Evolutionary conservation across 108 stramenopile genomes (phyloP).

Genomic region (Skeletonema tropicum): DNA sequence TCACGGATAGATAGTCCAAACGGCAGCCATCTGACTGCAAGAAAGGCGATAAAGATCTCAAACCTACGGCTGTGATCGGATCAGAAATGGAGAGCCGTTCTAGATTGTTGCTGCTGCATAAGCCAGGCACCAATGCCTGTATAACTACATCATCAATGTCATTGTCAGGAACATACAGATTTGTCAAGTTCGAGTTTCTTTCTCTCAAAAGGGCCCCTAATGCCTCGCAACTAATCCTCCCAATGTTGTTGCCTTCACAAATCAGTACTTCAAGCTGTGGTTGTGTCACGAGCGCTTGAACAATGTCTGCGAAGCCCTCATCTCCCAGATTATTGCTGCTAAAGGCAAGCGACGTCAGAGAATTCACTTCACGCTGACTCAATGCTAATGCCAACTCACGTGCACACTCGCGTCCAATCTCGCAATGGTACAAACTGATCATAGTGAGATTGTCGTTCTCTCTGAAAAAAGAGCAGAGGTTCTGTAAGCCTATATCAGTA

Average conservation of each 20-base stretch:
- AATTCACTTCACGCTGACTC: background rate
- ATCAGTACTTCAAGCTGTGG: background rate
- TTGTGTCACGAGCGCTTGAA: background rate
- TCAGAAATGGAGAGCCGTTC: background rate
- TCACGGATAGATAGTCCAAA: background rate
- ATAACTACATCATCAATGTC: constrained; percentile 27
- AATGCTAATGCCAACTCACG: background rate
- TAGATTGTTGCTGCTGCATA: background rate
- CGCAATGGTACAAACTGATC: background rate
- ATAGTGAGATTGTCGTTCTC: background rate
- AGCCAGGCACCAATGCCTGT: constrained; percentile 6
- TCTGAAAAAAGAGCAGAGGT: background rate
- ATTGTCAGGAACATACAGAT: constrained; percentile 41
- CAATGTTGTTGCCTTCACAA: background rate
- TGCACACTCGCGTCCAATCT: background rate
- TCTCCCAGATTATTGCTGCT: background rate
- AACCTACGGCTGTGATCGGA: background rate
- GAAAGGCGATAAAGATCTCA: background rate
- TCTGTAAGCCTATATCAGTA: background rate
- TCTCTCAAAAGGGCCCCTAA: background rate
- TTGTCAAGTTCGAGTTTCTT: background rate
- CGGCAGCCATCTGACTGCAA: background rate
- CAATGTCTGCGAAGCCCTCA: background rate
- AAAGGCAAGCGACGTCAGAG: background rate
- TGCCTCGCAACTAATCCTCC: background rate